These are phyloP conservation scores for Fraxinus nigra DNA, from an alignment of 305 asterid genomes.

Conservation along the genomic window DNA sequence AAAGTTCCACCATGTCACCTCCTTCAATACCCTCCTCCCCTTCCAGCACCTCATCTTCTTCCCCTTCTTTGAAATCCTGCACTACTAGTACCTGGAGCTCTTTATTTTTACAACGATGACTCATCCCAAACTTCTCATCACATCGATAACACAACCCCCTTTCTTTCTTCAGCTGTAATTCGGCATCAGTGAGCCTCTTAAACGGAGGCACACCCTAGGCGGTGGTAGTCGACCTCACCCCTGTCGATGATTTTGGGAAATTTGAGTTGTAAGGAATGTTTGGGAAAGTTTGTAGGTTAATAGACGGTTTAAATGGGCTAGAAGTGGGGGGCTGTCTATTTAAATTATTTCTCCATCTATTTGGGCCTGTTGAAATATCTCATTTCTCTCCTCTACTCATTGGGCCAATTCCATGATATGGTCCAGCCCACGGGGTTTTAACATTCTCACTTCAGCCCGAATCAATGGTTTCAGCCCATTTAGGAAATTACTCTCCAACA, in stretches of 20 bases:
- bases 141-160: not conserved
- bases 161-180: not conserved
- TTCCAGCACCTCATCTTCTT: not conserved
- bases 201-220: not conserved
- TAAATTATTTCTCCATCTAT: too few relatives aligned
- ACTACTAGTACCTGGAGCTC: not conserved
- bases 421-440: not conserved
- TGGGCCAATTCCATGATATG: not conserved
- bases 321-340: too few relatives aligned
- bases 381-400: not conserved
- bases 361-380: not conserved
- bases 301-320: too few relatives aligned
- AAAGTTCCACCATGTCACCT: not conserved
- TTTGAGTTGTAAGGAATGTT: not conserved
- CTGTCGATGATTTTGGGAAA: not conserved
- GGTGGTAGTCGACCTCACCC: not conserved
- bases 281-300: too few relatives aligned
- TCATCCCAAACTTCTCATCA: not conserved
- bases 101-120: not conserved
- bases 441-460: not conserved
- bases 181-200: not conserved
- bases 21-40: not conserved
- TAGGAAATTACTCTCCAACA: not conserved
- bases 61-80: not conserved
- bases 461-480: not conserved